Evolutionary conservation across 306 rosid genomes (phyloP).

Genomic region (Glycyrrhiza uralensis): DNA sequence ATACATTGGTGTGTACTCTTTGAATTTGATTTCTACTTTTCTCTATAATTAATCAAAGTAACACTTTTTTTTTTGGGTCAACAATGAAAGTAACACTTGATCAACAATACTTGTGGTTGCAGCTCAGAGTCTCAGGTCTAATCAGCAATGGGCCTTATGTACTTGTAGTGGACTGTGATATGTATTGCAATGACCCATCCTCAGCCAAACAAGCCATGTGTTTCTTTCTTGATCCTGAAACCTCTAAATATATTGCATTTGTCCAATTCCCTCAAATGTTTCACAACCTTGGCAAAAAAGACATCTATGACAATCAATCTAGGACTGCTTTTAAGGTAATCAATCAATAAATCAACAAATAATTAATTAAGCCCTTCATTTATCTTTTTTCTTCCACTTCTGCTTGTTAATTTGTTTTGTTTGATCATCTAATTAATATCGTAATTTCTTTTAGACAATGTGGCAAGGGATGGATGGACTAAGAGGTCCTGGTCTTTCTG

Average conservation of each 20-base stretch:
- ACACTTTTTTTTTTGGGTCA: neutral
- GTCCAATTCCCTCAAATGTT: constrained; percentile 60
- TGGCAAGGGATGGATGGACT: constrained; percentile 59
- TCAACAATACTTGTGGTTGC: constrained; percentile 18
- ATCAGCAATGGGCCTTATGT: constrained; percentile 57
- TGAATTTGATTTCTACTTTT: neutral
- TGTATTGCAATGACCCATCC: constrained; percentile 64
- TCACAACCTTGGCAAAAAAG: constrained; percentile 48
- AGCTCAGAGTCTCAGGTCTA: constrained; percentile 60
- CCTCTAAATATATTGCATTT: constrained; percentile 30
- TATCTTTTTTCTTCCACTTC: neutral
- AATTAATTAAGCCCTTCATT: neutral
- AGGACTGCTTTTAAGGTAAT: constrained; percentile 47
- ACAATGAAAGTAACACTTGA: neutral
- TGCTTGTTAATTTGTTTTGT: neutral
- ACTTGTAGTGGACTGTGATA: constrained; percentile 62
- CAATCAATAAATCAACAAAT: neutral
- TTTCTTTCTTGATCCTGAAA: constrained; percentile 56
- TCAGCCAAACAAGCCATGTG: constrained; percentile 72
- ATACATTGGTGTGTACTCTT: constrained; percentile 29
- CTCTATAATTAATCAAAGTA: neutral
- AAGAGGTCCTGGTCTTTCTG: constrained; percentile 49
- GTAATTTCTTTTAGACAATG: constrained; percentile 31
- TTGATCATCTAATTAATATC: neutral
- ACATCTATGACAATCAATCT: constrained; percentile 44